Conservation (phyloP, 78 protist genomes). For the Dictyostelium intermedium region DNA sequence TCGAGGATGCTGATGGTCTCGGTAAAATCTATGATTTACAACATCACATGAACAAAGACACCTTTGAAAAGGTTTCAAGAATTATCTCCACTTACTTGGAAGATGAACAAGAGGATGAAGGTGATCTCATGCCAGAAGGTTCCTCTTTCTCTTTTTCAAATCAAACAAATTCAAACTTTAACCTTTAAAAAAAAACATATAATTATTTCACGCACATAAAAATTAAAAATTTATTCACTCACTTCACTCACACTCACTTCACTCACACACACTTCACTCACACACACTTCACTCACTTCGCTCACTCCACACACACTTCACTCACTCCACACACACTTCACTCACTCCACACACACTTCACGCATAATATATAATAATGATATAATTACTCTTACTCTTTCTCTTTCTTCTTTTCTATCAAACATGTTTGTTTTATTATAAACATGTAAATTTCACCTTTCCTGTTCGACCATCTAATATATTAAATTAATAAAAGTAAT, state of each 20-base stretch:
- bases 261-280: neutral
- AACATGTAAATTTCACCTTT: neutral
- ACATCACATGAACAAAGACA: constrained; percentile 86
- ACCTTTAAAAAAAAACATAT: neutral
- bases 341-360: neutral
- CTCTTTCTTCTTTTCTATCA: neutral
- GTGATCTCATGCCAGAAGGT: neutral
- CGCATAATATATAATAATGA: neutral
- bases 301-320: neutral
- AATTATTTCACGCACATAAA: neutral
- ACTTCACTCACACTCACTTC: neutral
- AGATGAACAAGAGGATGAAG: constrained; percentile 67
- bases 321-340: neutral
- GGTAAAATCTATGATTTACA: constrained; percentile 92
- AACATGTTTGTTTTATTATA: neutral
- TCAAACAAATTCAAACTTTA: neutral
- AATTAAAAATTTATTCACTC: neutral
- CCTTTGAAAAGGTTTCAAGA: constrained; percentile 85
- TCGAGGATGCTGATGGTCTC: constrained; percentile 94
- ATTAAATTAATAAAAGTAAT: neutral
- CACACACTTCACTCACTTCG: neutral
- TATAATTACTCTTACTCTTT: neutral
- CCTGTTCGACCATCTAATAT: constrained; percentile 15
- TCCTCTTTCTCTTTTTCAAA: neutral
- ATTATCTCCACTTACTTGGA: constrained; percentile 90